Evolutionary conservation across 371 early-diverging fungal genomes (phyloP).

Genomic region (Smittium culicis): DNA sequence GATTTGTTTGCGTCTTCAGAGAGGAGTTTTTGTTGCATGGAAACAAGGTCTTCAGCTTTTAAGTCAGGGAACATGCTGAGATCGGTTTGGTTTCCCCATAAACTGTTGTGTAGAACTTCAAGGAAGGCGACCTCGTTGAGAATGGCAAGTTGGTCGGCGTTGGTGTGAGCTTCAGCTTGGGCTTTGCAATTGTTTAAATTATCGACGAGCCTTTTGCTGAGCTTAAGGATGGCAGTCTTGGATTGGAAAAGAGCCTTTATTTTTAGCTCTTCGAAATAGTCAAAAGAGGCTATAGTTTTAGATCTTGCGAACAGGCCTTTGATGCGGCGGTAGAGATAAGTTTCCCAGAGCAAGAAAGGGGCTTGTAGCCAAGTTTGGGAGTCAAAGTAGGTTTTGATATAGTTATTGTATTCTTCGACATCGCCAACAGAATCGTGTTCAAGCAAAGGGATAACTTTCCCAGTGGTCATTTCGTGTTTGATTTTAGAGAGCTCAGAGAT

Average conservation of each 20-base stretch:
- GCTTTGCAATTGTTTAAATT: conserved; percentile 12
- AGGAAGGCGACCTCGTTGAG: conserved; percentile 36
- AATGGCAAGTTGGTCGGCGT: conserved; percentile 24
- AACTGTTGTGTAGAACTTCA: conserved; percentile 53
- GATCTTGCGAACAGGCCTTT: conserved; percentile 43
- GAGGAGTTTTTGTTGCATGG: conserved; percentile 41
- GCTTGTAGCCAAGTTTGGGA: conserved; percentile 47
- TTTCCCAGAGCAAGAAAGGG: conserved; percentile 68
- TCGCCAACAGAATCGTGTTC: conserved; percentile 41
- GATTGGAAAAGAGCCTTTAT: conserved; percentile 49
- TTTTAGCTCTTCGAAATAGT: conserved; percentile 62
- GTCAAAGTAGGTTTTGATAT: conserved; percentile 37
- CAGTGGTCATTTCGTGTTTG: conserved; percentile 50
- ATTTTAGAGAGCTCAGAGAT: conserved; percentile 42
- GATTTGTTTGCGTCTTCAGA: conserved; percentile 19
- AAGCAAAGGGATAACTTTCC: conserved; percentile 37
- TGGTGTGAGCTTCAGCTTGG: conserved; percentile 13
- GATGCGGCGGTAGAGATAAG: conserved; percentile 70
- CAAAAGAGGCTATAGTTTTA: conserved; percentile 45
- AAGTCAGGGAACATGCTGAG: conserved; percentile 62
- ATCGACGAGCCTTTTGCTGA: conserved; percentile 41
- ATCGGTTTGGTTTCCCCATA: conserved; percentile 88
- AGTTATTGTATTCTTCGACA: conserved; percentile 44
- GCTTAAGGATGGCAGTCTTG: conserved; percentile 41
- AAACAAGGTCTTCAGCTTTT: conserved; percentile 47